Evolutionary conservation across 495 filamentous ascomycete genomes (phyloP), one percentile per base, ranked within the genome.

Genomic region (Penicillium arizonense): DNA sequence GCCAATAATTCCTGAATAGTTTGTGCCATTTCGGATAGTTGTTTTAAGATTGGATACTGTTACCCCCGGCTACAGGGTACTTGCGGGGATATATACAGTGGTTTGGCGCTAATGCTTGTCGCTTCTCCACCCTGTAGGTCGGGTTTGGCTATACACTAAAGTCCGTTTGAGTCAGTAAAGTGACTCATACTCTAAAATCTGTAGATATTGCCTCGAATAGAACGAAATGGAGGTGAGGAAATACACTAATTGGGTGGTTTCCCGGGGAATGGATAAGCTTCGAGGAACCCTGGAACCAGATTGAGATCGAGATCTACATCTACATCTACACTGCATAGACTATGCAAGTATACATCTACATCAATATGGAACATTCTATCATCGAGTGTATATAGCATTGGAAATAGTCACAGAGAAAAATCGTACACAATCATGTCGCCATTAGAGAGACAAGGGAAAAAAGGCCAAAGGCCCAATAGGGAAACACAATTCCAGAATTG

Each of bases 1-100:
- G 59, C 56, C n/a, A 69, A 48, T 5, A 58, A 13, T 34, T 69
- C 53, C 44, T 69, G 61, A 23, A 73, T 73, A 3, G 67, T 69
- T 23, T 53, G 51, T 11, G 58, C 11, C 67, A 69, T 70, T 14
- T 12, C 35, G 30, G 28, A 30, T 30, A 9, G 9, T 9, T 7
- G 28, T 30, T 30, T 30, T 7, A 10, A 30, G 28, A 30, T 10
- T 24, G 23, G 23, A 24, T 6, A 24, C 23, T 6, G 23, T 4
- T 1, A 4, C 23, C 23, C 23, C 23, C 23, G 5, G 5, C 23
- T 24, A 24, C 5, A 24, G 23, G 23, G 23, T 24, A 24, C 2
- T 32, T 14, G 30, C 28, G 30, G 28, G 44, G 30, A 37, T 47
- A 47, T 37, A 47, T 37, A 26, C 5, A 37, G 4, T 23, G 13